These are phyloP conservation scores for Ustulina deusta DNA, from an alignment of 2,329 filamentous ascomycete genomes.

Conservation along the genomic window DNA sequence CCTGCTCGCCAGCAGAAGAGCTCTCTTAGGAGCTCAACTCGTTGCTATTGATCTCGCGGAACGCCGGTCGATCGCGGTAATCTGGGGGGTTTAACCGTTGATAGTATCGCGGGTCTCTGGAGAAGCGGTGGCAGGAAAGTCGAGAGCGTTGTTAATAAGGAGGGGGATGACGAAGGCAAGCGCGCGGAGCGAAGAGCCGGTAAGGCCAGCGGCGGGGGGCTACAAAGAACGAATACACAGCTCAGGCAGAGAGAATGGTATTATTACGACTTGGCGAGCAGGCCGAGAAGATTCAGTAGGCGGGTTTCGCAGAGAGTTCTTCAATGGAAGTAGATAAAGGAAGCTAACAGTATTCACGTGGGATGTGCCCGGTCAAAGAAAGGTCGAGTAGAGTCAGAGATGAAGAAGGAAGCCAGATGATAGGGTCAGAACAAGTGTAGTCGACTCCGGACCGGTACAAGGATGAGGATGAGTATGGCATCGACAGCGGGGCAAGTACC, in stretches of 20 bases:
- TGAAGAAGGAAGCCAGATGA: slow-evolving; percentile 30
- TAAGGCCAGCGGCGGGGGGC: slow-evolving; percentile 28
- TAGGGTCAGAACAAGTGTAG: slow-evolving; percentile 36
- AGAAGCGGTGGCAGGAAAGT: slow-evolving; percentile 8
- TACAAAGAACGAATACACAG: slow-evolving; percentile 42
- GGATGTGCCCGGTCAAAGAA: slow-evolving; percentile 29
- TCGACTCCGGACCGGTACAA: slow-evolving; percentile 35
- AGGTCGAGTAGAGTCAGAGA: slow-evolving; percentile 28
- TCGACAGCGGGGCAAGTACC: slow-evolving; percentile 35
- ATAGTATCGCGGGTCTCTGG: slow-evolving; percentile 21
- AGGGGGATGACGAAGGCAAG: slow-evolving; percentile 34
- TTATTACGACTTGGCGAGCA: slow-evolving; percentile 43
- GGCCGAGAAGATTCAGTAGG: slow-evolving; percentile 19
- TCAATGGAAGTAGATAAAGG: slow-evolving; percentile 29
- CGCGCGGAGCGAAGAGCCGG: slow-evolving; percentile 34
- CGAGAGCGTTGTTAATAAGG: slow-evolving; percentile 17
- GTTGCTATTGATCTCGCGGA: slow-evolving; percentile 27
- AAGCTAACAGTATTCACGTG: slow-evolving; percentile 40
- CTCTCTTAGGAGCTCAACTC: slow-evolving; percentile 47
- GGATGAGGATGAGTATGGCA: slow-evolving; percentile 21
- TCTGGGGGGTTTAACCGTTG: neutral
- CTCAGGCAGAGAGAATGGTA: slow-evolving; percentile 43
- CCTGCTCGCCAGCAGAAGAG: slow-evolving; percentile 53
- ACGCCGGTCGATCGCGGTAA: slow-evolving; percentile 20
- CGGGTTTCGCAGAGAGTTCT: slow-evolving; percentile 26